phyloP scores from a whole-genome alignment of 1,284 basidiomycete species.

The Rhodotorula sp. region DNA sequence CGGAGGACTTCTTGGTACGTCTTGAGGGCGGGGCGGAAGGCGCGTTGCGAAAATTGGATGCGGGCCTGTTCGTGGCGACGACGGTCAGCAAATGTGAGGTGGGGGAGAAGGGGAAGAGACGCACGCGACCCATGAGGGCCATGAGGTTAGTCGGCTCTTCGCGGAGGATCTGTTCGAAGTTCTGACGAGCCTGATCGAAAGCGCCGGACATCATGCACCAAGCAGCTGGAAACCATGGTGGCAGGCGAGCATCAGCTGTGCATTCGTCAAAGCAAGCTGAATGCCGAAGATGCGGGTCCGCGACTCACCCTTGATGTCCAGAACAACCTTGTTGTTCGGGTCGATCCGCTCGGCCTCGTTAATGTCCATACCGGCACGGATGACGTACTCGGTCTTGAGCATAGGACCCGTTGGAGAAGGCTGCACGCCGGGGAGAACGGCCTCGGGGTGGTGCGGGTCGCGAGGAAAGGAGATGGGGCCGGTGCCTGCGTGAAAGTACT shows the following conservation, averaged over 20 bases:
- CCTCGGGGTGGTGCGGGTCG: constrained; percentile 36
- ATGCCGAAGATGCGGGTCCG: constrained; percentile 40
- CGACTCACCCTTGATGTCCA: constrained; percentile 17
- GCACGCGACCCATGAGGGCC: constrained; percentile 72
- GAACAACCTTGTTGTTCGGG: constrained; percentile 24
- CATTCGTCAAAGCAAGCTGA: not conserved
- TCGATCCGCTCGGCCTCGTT: constrained; percentile 27
- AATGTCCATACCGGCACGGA: constrained; percentile 54
- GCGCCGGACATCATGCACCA: constrained; percentile 27
- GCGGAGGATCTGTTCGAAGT: constrained; percentile 76
- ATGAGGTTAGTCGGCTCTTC: constrained; percentile 77
- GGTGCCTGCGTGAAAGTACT: not conserved
- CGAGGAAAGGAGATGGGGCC: constrained; percentile 8
- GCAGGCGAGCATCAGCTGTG: not conserved
- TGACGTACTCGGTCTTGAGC: constrained; percentile 64
- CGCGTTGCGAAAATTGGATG: constrained; percentile 72
- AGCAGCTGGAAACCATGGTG: constrained; percentile 3
- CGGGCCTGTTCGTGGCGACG: constrained; percentile 59
- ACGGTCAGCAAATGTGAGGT: not conserved
- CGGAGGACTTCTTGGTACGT: constrained; percentile 78
- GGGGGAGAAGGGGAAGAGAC: constrained; percentile 21
- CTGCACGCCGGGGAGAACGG: not conserved
- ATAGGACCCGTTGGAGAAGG: not conserved
- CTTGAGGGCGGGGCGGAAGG: constrained; percentile 72
- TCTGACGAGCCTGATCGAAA: constrained; percentile 66